Evolutionary conservation across 1,284 basidiomycete genomes (phyloP).

Genomic region (Sphagnurus paluster): DNA sequence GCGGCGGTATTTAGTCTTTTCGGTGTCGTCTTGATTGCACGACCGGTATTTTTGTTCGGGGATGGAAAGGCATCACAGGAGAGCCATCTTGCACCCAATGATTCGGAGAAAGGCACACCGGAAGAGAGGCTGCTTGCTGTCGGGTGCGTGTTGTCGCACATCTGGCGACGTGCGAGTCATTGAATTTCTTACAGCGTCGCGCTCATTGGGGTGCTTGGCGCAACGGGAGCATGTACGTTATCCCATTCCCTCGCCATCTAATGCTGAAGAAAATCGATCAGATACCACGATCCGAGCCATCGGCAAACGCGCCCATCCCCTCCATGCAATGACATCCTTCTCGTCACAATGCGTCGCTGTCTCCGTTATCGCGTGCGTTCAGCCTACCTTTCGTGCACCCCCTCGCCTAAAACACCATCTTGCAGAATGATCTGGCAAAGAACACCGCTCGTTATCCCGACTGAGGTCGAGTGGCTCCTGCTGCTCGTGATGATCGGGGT

Average conservation of each 20-base stretch:
- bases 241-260: slow-evolving; percentile 1
- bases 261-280: slow-evolving; percentile 22
- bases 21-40: slow-evolving; percentile 66
- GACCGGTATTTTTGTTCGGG: slow-evolving; percentile 50
- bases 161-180: background rate
- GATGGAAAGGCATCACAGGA: slow-evolving; percentile 1
- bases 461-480: slow-evolving; percentile 42
- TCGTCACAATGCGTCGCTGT: slow-evolving; percentile 62
- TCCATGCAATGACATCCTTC: slow-evolving; percentile 75
- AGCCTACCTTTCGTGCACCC: too few species aligned
- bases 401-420: too few species aligned
- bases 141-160: slow-evolving; percentile 33
- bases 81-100: slow-evolving; percentile 8
- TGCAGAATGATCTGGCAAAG: slow-evolving; percentile 44
- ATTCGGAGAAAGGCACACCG: slow-evolving; percentile 33
- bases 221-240: slow-evolving; percentile 57
- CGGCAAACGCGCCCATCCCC: slow-evolving; percentile 70
- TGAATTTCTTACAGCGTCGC: slow-evolving; percentile 48
- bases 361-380: slow-evolving; percentile 47
- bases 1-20: slow-evolving; percentile 57
- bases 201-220: slow-evolving; percentile 59
- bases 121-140: slow-evolving; percentile 51
- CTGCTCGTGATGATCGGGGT: slow-evolving; percentile 50
- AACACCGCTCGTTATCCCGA: slow-evolving; percentile 48
- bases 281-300: slow-evolving; percentile 71